These are phyloP conservation scores for Rhizoctonia solani DNA, from an alignment of 1,284 basidiomycete species.

Conservation along the genomic window DNA sequence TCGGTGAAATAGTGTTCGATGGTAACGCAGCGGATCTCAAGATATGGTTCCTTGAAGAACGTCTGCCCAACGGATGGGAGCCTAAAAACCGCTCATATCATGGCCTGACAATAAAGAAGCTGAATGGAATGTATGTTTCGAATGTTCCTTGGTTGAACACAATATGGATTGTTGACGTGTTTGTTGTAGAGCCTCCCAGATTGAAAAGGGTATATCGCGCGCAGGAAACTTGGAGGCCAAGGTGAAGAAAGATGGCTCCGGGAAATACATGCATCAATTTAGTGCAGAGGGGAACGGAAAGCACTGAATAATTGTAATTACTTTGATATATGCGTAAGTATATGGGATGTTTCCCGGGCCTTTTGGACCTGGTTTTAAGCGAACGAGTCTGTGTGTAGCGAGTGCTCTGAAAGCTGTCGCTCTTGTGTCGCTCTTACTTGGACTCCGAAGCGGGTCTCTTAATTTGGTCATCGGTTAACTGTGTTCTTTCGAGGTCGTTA, in stretches of 20 bases:
- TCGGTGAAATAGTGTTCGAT: conserved; percentile 34
- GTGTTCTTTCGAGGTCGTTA: too few species aligned
- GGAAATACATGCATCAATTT: too few species aligned
- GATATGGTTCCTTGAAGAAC: conserved; percentile 36
- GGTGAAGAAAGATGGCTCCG: conserved; percentile 14
- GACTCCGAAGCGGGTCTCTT: too few species aligned
- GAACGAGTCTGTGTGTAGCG: too few species aligned
- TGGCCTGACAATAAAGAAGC: conserved; percentile 27
- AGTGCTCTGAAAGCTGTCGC: too few species aligned
- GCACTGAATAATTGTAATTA: too few species aligned
- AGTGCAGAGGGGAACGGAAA: too few species aligned
- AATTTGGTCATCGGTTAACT: too few species aligned
- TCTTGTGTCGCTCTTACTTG: too few species aligned
- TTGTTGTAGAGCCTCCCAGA: background rate
- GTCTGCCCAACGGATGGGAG: conserved; percentile 35
- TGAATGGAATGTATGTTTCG: conserved; percentile 15
- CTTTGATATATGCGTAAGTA: too few species aligned
- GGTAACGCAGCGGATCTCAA: conserved; percentile 33
- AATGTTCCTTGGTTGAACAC: background rate
- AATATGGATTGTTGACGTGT: background rate
- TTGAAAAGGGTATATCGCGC: background rate
- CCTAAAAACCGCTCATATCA: conserved; percentile 1
- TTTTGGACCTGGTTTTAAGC: too few species aligned
- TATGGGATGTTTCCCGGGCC: too few species aligned
- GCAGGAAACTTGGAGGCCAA: conserved; percentile 17